Conservation (phyloP, 768 basidiomycete genomes). For the Tricholoma sp. region DNA sequence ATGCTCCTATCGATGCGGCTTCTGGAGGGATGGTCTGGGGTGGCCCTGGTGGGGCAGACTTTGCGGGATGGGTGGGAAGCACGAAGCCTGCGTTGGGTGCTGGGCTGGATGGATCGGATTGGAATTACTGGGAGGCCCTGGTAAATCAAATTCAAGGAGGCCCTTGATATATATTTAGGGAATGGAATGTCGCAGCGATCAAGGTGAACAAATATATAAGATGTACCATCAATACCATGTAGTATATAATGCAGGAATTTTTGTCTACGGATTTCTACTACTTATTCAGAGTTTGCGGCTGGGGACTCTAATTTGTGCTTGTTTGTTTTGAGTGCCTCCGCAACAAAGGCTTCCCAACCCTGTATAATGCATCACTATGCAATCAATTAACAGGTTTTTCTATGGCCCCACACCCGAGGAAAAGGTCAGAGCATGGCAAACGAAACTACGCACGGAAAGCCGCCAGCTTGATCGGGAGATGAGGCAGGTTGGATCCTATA, state of each 20-base stretch:
- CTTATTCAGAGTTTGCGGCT: background rate
- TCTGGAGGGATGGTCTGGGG: slow-evolving; percentile 56
- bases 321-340: background rate
- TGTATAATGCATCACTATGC: slow-evolving; percentile 42
- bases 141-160: slow-evolving; percentile 55
- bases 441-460: slow-evolving; percentile 76
- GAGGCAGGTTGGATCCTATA: slow-evolving; percentile 68
- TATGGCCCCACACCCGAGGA: slow-evolving; percentile 98
- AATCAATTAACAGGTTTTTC: slow-evolving; percentile 85
- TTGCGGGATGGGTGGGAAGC: slow-evolving; percentile 53
- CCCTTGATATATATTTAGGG: slow-evolving; percentile 17
- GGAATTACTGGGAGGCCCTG: slow-evolving; percentile 77
- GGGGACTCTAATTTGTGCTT: background rate
- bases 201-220: background rate
- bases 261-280: background rate
- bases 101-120: slow-evolving; percentile 62
- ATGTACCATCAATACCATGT: background rate
- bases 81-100: slow-evolving; percentile 34
- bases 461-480: slow-evolving; percentile 90
- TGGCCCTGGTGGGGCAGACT: slow-evolving; percentile 50
- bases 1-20: slow-evolving; percentile 49
- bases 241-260: too few species aligned
- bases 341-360: background rate
- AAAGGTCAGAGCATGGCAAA: slow-evolving; percentile 87
- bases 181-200: background rate